Evolutionary conservation across 169 alveolate genomes (phyloP).

Genomic region (Plasmodium coatneyi): DNA sequence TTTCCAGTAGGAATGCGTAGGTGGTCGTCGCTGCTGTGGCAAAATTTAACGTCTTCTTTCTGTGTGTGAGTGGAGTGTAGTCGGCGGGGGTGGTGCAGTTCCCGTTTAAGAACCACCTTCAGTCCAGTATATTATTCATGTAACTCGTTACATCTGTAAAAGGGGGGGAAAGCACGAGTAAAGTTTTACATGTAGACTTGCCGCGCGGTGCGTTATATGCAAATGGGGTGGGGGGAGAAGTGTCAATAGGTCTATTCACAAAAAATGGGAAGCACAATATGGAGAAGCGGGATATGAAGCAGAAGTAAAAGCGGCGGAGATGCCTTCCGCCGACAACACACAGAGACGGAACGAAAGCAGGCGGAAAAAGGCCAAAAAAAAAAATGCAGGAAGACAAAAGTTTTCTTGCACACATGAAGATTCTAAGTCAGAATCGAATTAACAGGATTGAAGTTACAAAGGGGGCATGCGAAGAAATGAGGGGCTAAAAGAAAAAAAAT

Average conservation of each 20-base stretch:
- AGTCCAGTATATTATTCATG: slow-evolving; percentile 47
- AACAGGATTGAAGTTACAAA: neutral
- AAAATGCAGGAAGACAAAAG: neutral
- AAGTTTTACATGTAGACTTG: neutral
- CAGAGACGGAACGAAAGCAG: neutral
- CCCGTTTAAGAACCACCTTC: neutral
- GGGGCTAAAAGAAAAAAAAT: neutral
- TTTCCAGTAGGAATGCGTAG: neutral
- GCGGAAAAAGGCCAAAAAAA: neutral
- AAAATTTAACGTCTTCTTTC: too few relatives aligned
- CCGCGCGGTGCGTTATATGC: neutral
- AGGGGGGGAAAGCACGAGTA: slow-evolving; percentile 5
- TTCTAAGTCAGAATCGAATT: neutral
- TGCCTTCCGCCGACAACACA: neutral
- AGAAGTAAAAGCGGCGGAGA: neutral
- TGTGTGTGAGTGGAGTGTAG: too few relatives aligned
- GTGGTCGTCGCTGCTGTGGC: too few relatives aligned
- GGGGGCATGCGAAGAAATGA: neutral
- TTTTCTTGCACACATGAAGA: neutral
- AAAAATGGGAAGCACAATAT: neutral
- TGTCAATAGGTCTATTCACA: neutral
- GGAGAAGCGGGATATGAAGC: neutral
- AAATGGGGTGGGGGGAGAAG: neutral
- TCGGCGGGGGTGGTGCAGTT: too few relatives aligned
- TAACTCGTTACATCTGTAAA: slow-evolving; percentile 49